Percentiles rank a stretch among this genome's conserved stretches.
Conservation (phyloP, 352 stramenopile species). For the Albugo laibachii region DNA sequence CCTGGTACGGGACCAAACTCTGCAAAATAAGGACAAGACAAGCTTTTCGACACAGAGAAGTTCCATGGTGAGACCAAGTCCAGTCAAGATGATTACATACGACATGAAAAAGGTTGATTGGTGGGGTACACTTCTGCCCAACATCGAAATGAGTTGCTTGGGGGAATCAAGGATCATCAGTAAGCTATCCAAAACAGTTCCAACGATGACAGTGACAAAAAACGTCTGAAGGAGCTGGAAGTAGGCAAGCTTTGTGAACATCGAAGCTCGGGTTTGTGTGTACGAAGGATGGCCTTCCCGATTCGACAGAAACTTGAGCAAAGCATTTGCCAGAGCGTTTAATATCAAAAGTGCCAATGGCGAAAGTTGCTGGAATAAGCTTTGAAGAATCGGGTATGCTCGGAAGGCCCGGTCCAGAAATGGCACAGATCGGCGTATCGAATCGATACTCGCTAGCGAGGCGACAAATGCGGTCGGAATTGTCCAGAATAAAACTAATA, state of each 20-base stretch:
- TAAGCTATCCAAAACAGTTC: slow-evolving; percentile 50
- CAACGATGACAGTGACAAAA: slow-evolving; percentile 57
- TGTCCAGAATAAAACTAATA: slow-evolving; percentile 68
- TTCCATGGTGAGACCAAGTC: slow-evolving; percentile 32
- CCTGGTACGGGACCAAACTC: slow-evolving; percentile 38
- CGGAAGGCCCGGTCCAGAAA: slow-evolving; percentile 45
- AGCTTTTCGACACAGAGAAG: slow-evolving; percentile 38
- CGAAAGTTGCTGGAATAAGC: slow-evolving; percentile 48
- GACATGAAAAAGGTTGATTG: slow-evolving; percentile 76
- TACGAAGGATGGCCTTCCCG: slow-evolving; percentile 51
- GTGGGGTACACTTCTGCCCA: slow-evolving; percentile 51
- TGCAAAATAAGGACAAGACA: slow-evolving; percentile 14
- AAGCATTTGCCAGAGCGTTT: slow-evolving; percentile 31
- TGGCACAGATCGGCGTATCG: slow-evolving; percentile 29
- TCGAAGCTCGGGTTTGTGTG: slow-evolving; percentile 30
- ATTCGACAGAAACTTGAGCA: slow-evolving; percentile 39
- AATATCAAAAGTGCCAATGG: slow-evolving; percentile 37
- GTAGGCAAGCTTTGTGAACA: slow-evolving; percentile 62
- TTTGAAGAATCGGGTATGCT: slow-evolving; percentile 30
- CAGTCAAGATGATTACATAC: slow-evolving; percentile 52
- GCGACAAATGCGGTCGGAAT: slow-evolving; percentile 61
- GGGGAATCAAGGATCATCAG: slow-evolving; percentile 53
- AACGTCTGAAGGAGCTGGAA: slow-evolving; percentile 75
- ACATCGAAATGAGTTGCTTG: slow-evolving; percentile 42
- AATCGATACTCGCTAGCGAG: slow-evolving; percentile 47